Percentiles rank a stretch among this genome's conserved stretches.
Evolutionary conservation across 768 basidiomycete genomes (phyloP).

Genomic region (Podaxis sp.): DNA sequence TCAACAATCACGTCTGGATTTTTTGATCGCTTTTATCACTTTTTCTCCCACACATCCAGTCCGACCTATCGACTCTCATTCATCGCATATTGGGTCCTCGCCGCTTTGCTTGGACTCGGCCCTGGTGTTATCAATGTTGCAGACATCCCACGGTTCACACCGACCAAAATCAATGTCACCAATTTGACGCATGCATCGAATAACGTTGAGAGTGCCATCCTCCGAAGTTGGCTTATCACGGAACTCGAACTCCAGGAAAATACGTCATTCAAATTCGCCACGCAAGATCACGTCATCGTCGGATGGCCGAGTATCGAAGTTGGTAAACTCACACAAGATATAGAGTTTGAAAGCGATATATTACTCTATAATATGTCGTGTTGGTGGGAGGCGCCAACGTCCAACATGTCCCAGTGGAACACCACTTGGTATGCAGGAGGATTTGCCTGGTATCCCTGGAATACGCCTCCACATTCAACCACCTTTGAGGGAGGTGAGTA

Average conservation of each 20-base stretch:
- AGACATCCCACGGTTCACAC: neutral
- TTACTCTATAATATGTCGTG: neutral
- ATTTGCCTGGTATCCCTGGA: neutral
- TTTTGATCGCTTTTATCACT: neutral
- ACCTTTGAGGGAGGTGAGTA: neutral
- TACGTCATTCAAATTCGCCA: neutral
- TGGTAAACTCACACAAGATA: neutral
- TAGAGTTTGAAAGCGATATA: neutral
- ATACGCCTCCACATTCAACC: neutral
- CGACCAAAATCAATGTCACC: neutral
- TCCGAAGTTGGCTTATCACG: neutral
- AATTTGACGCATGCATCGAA: neutral
- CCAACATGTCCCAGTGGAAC: neutral
- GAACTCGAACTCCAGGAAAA: neutral
- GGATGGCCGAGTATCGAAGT: neutral
- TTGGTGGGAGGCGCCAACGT: neutral
- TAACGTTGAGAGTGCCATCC: neutral
- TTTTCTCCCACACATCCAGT: neutral
- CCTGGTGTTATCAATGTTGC: neutral
- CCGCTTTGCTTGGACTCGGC: neutral
- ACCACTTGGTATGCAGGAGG: neutral
- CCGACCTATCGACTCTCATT: neutral
- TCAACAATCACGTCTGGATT: neutral
- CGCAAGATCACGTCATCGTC: neutral
- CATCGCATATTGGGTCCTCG: neutral